Conservation (phyloP, 1,139 yeast genomes). For the Scheffersomyces cryptocercus region DNA sequence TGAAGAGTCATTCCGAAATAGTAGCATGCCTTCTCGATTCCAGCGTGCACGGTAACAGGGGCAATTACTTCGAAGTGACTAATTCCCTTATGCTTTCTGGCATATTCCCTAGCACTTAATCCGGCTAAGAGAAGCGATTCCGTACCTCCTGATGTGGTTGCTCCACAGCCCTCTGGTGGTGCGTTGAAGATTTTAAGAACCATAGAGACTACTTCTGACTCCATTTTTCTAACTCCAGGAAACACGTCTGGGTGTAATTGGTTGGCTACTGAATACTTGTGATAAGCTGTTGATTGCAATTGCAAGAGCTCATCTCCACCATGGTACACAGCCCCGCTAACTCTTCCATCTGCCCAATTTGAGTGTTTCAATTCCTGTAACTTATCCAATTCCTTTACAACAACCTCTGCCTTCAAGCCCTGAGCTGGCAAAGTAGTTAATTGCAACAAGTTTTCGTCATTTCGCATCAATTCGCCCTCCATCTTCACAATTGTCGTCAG, state of each 20-base stretch:
- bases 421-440: conserved; percentile 54
- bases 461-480: conserved; percentile 56
- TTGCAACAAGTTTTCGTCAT: conserved; percentile 47
- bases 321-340: conserved; percentile 95
- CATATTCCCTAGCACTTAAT: conserved; percentile 77
- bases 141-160: conserved; percentile 97
- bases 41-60: conserved; percentile 91
- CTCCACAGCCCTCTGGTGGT: conserved; percentile 80
- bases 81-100: conserved; percentile 56
- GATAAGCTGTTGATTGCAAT: conserved; percentile 76
- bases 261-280: conserved; percentile 80
- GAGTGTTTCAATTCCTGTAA: conserved; percentile 59
- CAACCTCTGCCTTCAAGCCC: conserved; percentile 52
- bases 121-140: conserved; percentile 87
- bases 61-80: conserved; percentile 80
- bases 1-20: conserved; percentile 86
- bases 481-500: conserved; percentile 45
- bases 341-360: conserved; percentile 80
- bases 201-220: conserved; percentile 92
- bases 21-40: conserved; percentile 89
- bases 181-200: conserved; percentile 72
- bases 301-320: conserved; percentile 78
- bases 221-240: conserved; percentile 97
- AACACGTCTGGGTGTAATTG: conserved; percentile 97
- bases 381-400: conserved; percentile 50